Base-by-base conservation (phyloP, 768 basidiomycete genomes). In the Pisolithus tinctorius region DNA sequence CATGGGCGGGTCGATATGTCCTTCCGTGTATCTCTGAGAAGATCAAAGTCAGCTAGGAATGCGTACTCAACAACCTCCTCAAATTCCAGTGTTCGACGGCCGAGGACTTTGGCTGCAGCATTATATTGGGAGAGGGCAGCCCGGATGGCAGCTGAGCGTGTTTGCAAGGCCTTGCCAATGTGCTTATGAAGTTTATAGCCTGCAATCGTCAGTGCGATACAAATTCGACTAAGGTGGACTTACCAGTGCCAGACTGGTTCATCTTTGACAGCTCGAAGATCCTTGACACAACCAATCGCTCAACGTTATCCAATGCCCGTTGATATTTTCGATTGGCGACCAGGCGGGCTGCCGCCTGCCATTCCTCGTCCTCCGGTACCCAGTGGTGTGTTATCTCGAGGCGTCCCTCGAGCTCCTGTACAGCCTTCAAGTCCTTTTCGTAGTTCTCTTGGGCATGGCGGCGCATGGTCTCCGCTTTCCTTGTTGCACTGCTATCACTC, bases 221-320 rank as follows among this genome's bases (percentile, higher is more conserved):
- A 30, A 30, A 6, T 6, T 30, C 31, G 23, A 25, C n/a, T 17
- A 17, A 2, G 27, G 11, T 23, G 55, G 38, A 13, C 37, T 13
- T 34, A 61, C 62, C 60, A 4, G n/a, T n/a, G n/a, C n/a, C n/a
- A n/a, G n/a, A n/a, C n/a, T n/a, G n/a, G n/a, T n/a, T n/a, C n/a
- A n/a, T n/a, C n/a, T n/a, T n/a, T n/a, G n/a, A n/a, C n/a, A 63
- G 47, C 41, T 60, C 61, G 25, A 60, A 60, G 0, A 62, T 52
- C 4, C 57, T 39, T 0, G 55, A 40, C 0, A 60, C 51, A 8
- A 61, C 47, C 11, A 61, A 37, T 0, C 50, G 26, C 40, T 61
- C 58, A 3, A 63, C 44, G 16, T 10, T n/a, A 25, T 60, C 55
- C n/a, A 63, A 49, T 2, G 54, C 54, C 0, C 39, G 13, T 3